phyloP scores from a whole-genome alignment of 2,329 filamentous ascomycete genomes.

The Nannizziopsis arthrosporioides region DNA sequence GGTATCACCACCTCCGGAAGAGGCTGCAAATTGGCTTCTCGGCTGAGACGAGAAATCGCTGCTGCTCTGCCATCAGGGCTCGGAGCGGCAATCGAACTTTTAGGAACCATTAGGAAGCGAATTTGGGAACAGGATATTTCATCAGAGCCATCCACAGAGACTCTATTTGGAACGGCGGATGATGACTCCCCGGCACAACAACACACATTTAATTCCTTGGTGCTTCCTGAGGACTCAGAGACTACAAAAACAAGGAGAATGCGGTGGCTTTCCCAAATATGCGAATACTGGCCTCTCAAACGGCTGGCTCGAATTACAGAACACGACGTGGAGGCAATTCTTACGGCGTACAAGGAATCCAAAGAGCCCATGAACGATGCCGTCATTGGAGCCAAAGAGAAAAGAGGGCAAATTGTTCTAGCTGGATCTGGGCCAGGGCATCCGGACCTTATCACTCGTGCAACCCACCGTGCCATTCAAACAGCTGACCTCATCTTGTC shows the following conservation, averaged over 20 bases:
- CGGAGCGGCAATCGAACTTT: constrained; percentile 61
- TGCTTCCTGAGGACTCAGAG: constrained; percentile 57
- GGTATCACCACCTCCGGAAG: constrained; percentile 91
- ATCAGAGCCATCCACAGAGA: constrained; percentile 34
- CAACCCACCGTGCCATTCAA: constrained; percentile 38
- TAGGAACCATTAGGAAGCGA: constrained; percentile 60
- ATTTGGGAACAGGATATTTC: constrained; percentile 63
- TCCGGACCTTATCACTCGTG: constrained; percentile 74
- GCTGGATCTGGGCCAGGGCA: constrained; percentile 89
- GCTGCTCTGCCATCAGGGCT: constrained; percentile 63
- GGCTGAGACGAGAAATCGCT: constrained; percentile 79
- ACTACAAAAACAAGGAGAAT: constrained; percentile 69
- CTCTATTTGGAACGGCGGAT: constrained; percentile 37
- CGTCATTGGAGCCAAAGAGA: constrained; percentile 11
- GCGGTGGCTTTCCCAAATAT: constrained; percentile 89
- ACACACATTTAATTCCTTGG: constrained; percentile 71
- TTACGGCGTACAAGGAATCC: constrained; percentile 53
- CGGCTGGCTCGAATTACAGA: constrained; percentile 70
- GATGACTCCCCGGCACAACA: constrained; percentile 48
- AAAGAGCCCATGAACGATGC: constrained; percentile 12
- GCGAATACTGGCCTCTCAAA: constrained; percentile 93
- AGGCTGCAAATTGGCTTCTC: constrained; percentile 83
- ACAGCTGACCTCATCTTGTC: constrained; percentile 40
- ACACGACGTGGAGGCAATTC: constrained; percentile 61
- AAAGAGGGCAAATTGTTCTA: constrained; percentile 63